Conservation (phyloP, 73 alveolate species). For the Paramecium tetraurelia region DNA sequence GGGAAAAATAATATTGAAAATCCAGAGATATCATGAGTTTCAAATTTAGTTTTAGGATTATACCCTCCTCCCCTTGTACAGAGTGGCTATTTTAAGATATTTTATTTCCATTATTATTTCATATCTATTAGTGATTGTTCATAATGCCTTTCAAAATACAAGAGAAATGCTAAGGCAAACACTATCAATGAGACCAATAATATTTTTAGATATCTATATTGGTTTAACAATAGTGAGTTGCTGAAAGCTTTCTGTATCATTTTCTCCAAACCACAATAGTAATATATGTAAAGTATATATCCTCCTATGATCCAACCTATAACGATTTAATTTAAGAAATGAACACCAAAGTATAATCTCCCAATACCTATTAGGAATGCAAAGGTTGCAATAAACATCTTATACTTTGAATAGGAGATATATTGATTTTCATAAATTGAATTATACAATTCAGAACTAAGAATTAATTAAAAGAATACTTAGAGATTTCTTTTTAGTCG, state of each 20-base stretch:
- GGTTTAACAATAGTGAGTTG: background rate
- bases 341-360: slow-evolving; percentile 50
- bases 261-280: slow-evolving; percentile 14
- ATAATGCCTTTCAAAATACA: background rate
- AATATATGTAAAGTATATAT: background rate
- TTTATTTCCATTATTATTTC: background rate
- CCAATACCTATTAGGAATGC: background rate
- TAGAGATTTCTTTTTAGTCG: background rate
- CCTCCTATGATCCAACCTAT: slow-evolving; percentile 51
- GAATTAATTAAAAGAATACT: background rate
- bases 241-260: background rate
- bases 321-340: slow-evolving; percentile 15
- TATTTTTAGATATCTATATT: background rate
- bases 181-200: background rate
- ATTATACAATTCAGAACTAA: background rate
- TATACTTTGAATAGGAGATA: background rate
- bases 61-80: background rate
- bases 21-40: background rate
- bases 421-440: background rate
- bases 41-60: background rate
- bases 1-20: background rate
- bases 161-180: background rate
- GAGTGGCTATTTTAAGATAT: background rate
- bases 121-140: background rate
- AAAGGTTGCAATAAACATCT: background rate